Evolutionary conservation across 805 yeast species (phyloP), one percentile per base, ranked within the genome.

Genomic region (Wickerhamomyces strasburgensis): DNA sequence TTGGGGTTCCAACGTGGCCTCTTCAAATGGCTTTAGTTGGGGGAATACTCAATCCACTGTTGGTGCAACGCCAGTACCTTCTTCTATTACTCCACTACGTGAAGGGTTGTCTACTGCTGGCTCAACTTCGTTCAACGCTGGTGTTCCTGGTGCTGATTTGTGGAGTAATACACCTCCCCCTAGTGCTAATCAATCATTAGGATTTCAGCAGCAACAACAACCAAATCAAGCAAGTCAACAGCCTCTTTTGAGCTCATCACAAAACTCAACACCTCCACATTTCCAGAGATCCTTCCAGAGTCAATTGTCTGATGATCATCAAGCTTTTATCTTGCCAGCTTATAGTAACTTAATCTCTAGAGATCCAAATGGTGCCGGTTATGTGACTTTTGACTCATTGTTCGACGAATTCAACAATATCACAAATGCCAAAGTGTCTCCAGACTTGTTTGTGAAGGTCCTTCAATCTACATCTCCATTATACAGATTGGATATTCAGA

Each of bases 231-330:
- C 7, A 8, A 8, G 10, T 21, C 25, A 21, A 21, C 11, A 21
- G 7, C 25, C n/a, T n/a, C n/a, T n/a, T n/a, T n/a, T n/a, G n/a
- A n/a, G n/a, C n/a, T n/a, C n/a, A n/a, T n/a, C 25, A 21, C 25
- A 32, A 57, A 86, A 84, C 37, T 84, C 93, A 42, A 84, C 75
- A 8, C 25, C 25, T 21, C 25, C 11, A 21, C 25, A 11, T 21
- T 21, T 21, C 11, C 25, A 21, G 11, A 21, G 25, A 21, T 21
- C 25, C 11, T 21, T 8, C 25, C 25, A 21, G 25, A 11, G 11
- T 21, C 25, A 21, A 21, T 11, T 21, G 10, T 7, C 25, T 21
- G 25, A 21, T 11, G 25, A 21, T 21, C 10, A 21, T 8, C 25
- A 21, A 21, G 25, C 25, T 8, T 21, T 21, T 11, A 21, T 21